These are phyloP conservation scores for Coccomyxa sp. DNA, from an alignment of 139 green algal species.

Conservation along the genomic window DNA sequence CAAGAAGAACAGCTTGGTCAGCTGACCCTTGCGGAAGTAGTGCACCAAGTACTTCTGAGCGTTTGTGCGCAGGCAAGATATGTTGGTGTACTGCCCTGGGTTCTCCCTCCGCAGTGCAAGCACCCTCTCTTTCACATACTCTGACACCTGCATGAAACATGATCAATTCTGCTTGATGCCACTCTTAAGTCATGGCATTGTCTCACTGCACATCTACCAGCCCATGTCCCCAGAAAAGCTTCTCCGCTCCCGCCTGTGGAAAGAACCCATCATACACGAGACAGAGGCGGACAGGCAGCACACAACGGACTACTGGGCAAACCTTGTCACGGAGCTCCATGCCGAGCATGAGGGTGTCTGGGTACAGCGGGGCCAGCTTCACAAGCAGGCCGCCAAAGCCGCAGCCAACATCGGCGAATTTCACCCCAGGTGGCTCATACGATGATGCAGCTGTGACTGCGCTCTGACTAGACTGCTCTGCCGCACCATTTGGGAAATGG, in stretches of 20 bases:
- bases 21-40: conserved; percentile 92
- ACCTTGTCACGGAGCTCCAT: conserved; percentile 89
- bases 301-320: no score
- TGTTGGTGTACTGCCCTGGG: conserved; percentile 62
- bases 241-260: no score
- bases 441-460: not conserved
- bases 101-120: conserved; percentile 66
- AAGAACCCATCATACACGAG: no score
- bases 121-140: conserved; percentile 90
- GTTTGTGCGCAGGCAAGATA: conserved; percentile 82
- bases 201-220: no score
- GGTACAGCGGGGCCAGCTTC: conserved; percentile 80
- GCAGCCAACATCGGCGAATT: conserved; percentile 94
- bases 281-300: no score
- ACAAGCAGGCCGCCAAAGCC: conserved; percentile 95
- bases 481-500: not conserved
- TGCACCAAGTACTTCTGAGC: conserved; percentile 93
- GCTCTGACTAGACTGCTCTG: not conserved
- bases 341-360: conserved; percentile 87
- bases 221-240: no score
- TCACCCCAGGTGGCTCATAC: conserved; percentile 34
- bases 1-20: conserved; percentile 98
- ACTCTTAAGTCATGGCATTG: not conserved
- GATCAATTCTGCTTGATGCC: not conserved
- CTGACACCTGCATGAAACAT: conserved; percentile 28